These are phyloP conservation scores for Globisporangium barbulae DNA, from an alignment of 352 stramenopile genomes.

Conservation along the genomic window DNA sequence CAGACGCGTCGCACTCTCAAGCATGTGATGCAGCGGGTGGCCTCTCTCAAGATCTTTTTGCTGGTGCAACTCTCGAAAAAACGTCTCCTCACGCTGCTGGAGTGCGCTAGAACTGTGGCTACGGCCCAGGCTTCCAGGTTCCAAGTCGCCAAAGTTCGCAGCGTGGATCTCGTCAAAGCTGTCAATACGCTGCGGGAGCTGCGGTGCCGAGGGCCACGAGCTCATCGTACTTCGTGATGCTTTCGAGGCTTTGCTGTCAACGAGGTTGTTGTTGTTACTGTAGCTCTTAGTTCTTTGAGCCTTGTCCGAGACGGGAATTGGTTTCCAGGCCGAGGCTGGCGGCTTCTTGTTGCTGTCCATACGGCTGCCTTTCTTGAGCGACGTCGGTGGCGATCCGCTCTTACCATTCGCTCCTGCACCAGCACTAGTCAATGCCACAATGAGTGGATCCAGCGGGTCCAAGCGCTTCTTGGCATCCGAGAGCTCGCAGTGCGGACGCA, in stretches of 20 bases:
- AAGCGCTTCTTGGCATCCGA: conserved; percentile 40
- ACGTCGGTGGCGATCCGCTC: not conserved
- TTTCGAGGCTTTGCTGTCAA: not conserved
- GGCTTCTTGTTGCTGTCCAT: conserved; percentile 30
- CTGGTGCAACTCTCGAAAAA: conserved; percentile 70
- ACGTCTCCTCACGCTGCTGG: conserved; percentile 49
- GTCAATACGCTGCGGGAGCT: conserved; percentile 59
- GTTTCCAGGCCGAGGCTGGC: conserved; percentile 55
- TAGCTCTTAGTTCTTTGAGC: conserved; percentile 14
- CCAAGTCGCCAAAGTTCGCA: conserved; percentile 19
- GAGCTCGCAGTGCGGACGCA: conserved; percentile 54
- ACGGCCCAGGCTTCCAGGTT: not conserved
- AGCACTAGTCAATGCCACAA: conserved; percentile 1
- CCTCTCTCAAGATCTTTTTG: conserved; percentile 42
- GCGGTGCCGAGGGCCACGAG: conserved; percentile 40
- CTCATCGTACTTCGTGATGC: conserved; percentile 25
- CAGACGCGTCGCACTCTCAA: conserved; percentile 53
- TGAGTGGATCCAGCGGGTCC: conserved; percentile 38
- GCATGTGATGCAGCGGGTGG: conserved; percentile 70
- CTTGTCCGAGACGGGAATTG: conserved; percentile 24
- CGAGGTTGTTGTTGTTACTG: conserved; percentile 11
- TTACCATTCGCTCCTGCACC: conserved; percentile 5
- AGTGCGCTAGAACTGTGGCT: conserved; percentile 6
- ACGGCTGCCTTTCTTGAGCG: conserved; percentile 6
- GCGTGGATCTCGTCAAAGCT: conserved; percentile 40